Base-by-base conservation (phyloP, 2,329 filamentous ascomycete genomes). In the Stemphylium lycopersici region DNA sequence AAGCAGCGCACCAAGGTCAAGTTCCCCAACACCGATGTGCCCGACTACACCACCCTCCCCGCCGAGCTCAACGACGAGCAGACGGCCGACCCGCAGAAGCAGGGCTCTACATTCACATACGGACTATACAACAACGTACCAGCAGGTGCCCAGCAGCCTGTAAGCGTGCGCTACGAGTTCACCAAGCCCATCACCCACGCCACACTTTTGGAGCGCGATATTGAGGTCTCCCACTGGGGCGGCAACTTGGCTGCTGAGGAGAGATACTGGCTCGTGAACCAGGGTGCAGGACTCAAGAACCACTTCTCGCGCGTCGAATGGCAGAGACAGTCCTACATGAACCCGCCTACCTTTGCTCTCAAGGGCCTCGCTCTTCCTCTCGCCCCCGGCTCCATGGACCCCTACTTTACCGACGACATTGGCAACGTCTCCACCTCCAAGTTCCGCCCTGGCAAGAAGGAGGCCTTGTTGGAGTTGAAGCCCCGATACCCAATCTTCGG, bases 1-100 rank as follows among this genome's bases (percentile, higher is more conserved):
- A 96, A 96, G 80, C 95, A 99, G 76, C 97, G 97, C 85, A 98
- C 95, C 34, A 96, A 98, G 78, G 78, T 99, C 78, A 97, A 97
- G 81, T 87, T 96, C 66, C 84, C 90, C 42, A 89, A 86, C 49
- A 79, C 84, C 60, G 88, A 90, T 66, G 83, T 96, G 24, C 90
- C 92, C 52, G 91, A 97, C 71, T 96, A 91, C 77, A 96, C 91
- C 48, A 87, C 85, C 60, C 83, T 96, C 15, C 81, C 84, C 16
- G 77, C 79, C 10, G 75, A 83, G 41, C 71, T 79, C 49, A 86
- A 84, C 63, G 84, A 83, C 45, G 84, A 81, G 44, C 79, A 83
- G 38, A 87, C 84, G 58, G 81, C 84, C 48, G 85, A 90, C 64
- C 92, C 93, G 1, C 84, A 90, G 74, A 93, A 91, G 79, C 87